Evolutionary conservation across 2,329 filamentous ascomycete species (phyloP).

Genomic region (Cladobotryum mycophilum): DNA sequence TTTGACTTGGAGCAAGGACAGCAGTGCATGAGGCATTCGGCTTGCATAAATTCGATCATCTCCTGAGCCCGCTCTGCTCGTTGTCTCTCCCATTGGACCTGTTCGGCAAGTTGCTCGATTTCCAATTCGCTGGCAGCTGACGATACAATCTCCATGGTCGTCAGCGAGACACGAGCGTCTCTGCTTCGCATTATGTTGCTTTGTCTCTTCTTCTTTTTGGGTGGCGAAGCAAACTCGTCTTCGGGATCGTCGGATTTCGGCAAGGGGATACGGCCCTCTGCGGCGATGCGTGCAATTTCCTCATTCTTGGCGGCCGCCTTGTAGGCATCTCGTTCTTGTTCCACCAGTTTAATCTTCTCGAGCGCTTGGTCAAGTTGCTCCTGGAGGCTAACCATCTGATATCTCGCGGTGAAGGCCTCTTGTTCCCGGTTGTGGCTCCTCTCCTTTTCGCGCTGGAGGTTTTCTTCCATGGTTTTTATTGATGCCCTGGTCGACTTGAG

Average conservation of each 20-base stretch:
- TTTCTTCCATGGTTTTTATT: constrained; percentile 51
- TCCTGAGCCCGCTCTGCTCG: constrained; percentile 64
- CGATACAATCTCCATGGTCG: constrained; percentile 45
- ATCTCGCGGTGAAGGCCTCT: constrained; percentile 62
- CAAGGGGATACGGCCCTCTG: constrained; percentile 63
- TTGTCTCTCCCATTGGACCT: constrained; percentile 54
- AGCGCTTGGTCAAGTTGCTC: constrained; percentile 61
- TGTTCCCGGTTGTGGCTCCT: constrained; percentile 57
- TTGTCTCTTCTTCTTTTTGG: constrained; percentile 32
- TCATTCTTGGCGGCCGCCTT: constrained; percentile 68
- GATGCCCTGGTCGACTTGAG: constrained; percentile 54
- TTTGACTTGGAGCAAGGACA: constrained; percentile 51
- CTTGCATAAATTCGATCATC: constrained; percentile 67
- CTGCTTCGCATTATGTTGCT: constrained; percentile 18
- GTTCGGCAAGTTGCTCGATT: constrained; percentile 48
- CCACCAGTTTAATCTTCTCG: constrained; percentile 57
- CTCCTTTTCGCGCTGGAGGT: constrained; percentile 57
- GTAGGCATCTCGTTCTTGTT: constrained; percentile 69
- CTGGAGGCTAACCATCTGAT: constrained; percentile 57
- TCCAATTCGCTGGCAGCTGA: constrained; percentile 52
- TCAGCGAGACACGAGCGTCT: constrained; percentile 41
- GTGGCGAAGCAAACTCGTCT: constrained; percentile 58
- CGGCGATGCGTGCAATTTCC: constrained; percentile 65
- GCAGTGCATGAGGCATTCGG: constrained; percentile 64
- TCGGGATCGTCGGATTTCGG: constrained; percentile 48